Evolutionary conservation across 2,329 filamentous ascomycete species (phyloP).

Genomic region (Calonectria naviculata): DNA sequence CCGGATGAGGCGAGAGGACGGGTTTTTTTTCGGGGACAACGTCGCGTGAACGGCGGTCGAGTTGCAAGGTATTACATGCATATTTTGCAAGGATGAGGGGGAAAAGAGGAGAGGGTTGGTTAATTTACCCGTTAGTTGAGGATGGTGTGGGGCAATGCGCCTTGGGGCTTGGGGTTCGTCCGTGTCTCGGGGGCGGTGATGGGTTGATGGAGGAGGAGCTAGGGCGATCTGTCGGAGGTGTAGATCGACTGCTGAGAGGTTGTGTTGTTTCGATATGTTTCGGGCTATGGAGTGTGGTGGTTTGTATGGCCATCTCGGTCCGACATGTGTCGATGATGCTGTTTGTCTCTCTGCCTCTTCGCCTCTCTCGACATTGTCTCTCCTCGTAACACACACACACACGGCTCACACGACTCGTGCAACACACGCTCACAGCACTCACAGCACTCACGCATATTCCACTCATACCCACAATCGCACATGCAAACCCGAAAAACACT

Average conservation of each 20-base stretch:
- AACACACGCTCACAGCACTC: background rate
- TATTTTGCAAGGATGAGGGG: background rate
- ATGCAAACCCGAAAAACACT: background rate
- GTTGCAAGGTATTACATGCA: conserved; percentile 4
- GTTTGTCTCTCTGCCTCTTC: background rate
- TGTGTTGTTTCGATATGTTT: background rate
- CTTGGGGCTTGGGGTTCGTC: background rate
- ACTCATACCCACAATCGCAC: background rate
- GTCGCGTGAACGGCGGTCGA: background rate
- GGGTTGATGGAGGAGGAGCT: background rate
- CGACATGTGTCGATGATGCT: background rate
- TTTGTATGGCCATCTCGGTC: too few species aligned
- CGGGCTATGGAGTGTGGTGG: too few species aligned
- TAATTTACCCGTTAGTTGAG: conserved; percentile 6
- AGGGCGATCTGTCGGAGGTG: too few species aligned
- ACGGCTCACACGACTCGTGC: too few species aligned
- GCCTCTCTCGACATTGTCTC: background rate
- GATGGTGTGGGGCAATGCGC: background rate
- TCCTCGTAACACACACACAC: too few species aligned
- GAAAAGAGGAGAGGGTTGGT: background rate
- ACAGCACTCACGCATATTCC: background rate
- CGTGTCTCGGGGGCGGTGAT: background rate
- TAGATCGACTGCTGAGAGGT: too few species aligned
- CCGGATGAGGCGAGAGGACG: background rate
- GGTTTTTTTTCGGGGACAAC: conserved; percentile 8